phyloP scores from a whole-genome alignment of 108 stramenopile genomes.

The Schizochytrium sp. region DNA sequence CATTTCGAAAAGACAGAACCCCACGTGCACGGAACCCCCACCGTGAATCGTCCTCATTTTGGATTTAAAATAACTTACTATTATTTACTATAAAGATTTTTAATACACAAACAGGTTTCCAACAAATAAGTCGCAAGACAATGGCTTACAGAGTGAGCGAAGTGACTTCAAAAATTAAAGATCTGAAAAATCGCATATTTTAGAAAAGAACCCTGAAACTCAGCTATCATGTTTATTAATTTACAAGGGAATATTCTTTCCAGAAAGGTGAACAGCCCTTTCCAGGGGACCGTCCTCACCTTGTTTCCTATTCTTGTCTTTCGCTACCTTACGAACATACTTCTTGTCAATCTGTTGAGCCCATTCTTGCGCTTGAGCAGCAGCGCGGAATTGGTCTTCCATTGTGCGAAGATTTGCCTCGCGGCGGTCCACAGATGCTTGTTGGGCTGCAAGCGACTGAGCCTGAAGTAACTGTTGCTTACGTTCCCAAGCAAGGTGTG shows the following conservation, averaged over 20 bases:
- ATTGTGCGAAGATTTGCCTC: not conserved
- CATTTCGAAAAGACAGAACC: not conserved
- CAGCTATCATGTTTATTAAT: no score
- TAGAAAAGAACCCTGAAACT: no score
- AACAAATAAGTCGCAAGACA: not conserved
- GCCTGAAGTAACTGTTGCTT: not conserved
- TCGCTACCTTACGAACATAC: not conserved
- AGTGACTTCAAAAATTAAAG: no score
- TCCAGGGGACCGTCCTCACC: not conserved
- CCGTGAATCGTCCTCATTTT: not conserved
- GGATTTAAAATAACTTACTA: slow-evolving; percentile 9
- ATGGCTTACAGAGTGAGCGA: no score
- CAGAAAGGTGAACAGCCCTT: not conserved
- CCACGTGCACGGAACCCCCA: not conserved
- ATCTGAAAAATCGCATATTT: no score
- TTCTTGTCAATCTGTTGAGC: not conserved
- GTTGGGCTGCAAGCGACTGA: not conserved
- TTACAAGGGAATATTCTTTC: slow-evolving; percentile 25
- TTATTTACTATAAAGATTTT: not conserved
- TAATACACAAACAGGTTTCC: not conserved
- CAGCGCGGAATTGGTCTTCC: not conserved
- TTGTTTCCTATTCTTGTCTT: not conserved
- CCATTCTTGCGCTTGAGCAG: not conserved
- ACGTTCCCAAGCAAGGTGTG: slow-evolving; percentile 18
- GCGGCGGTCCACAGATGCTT: not conserved